Conservation (phyloP, 352 stramenopile genomes). For the Phytopythium delawarense region DNA sequence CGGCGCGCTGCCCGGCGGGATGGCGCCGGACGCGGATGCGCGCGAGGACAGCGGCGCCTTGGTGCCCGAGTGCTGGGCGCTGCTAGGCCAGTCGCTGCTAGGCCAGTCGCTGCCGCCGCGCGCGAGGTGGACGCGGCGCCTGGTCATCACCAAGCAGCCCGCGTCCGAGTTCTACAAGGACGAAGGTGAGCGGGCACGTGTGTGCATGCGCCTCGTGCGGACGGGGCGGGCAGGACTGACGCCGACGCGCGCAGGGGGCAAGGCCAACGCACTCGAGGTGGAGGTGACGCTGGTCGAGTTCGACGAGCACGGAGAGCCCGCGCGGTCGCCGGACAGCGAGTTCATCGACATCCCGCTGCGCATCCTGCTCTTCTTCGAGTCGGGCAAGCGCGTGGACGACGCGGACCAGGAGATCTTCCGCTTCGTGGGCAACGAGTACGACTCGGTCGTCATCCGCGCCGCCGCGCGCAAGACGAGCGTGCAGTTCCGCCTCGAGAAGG, state of each 20-base stretch:
- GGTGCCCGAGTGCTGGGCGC: neutral
- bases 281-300: slow-evolving; percentile 83
- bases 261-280: slow-evolving; percentile 75
- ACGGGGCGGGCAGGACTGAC: no score
- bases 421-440: slow-evolving; percentile 83
- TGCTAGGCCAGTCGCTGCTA: neutral
- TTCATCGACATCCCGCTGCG: slow-evolving; percentile 81
- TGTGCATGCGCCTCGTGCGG: no score
- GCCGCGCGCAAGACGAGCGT: slow-evolving; percentile 57
- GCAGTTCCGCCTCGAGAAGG: slow-evolving; percentile 83
- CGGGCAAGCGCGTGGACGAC: slow-evolving; percentile 80
- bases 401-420: slow-evolving; percentile 85
- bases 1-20: neutral
- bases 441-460: slow-evolving; percentile 73
- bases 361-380: slow-evolving; percentile 82
- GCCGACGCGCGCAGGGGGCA: slow-evolving; percentile 33
- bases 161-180: slow-evolving; percentile 87
- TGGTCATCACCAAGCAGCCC: slow-evolving; percentile 86
- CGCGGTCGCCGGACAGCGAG: slow-evolving; percentile 59
- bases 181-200: slow-evolving; percentile 42
- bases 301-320: slow-evolving; percentile 56
- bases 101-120: slow-evolving; percentile 21
- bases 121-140: slow-evolving; percentile 53
- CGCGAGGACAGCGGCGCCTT: neutral
- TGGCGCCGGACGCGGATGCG: neutral